A percentile compares a stretch with the other conserved stretches of the same genome.
These are phyloP conservation scores for Thermomyces lanuginosus DNA, from an alignment of 2,329 filamentous ascomycete genomes.

Conservation along the genomic window DNA sequence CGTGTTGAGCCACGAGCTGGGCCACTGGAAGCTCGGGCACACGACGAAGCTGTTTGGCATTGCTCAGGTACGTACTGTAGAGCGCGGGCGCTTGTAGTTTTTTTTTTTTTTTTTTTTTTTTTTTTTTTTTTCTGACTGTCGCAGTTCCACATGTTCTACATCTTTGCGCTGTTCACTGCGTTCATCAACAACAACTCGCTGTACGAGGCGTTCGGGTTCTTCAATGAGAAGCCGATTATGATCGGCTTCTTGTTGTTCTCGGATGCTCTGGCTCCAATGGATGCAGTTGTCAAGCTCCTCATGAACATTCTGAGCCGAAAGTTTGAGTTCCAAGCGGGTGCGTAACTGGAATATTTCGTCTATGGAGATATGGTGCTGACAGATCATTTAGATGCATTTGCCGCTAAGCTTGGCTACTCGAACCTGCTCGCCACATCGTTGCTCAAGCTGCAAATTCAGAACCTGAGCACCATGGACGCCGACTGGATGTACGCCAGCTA, in stretches of 20 bases:
- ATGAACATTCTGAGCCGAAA: conserved; percentile 92
- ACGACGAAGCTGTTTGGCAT: conserved; percentile 84
- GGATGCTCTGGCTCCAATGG: conserved; percentile 85
- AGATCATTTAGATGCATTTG: conserved; percentile 53
- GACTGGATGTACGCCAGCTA: conserved; percentile 98
- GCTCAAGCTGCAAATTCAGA: conserved; percentile 96
- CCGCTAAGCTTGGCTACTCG: conserved; percentile 66
- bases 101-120: no score
- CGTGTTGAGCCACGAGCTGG: conserved; percentile 86
- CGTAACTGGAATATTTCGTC: conserved; percentile 7
- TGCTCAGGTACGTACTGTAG: conserved; percentile 59
- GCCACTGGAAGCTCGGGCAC: conserved; percentile 93
- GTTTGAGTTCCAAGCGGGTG: conserved; percentile 88
- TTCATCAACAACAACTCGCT: conserved; percentile 92
- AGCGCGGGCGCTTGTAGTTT: no score
- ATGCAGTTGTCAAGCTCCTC: conserved; percentile 81
- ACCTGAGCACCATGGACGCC: conserved; percentile 94
- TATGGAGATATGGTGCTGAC: conserved; percentile 1
- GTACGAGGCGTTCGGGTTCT: conserved; percentile 82
- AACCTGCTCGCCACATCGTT: conserved; percentile 69
- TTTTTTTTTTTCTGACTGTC: no score
- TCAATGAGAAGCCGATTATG: conserved; percentile 69
- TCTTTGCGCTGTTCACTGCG: conserved; percentile 89
- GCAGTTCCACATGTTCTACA: conserved; percentile 85
- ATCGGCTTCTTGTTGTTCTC: conserved; percentile 97